Evolutionary conservation across 2,329 filamentous ascomycete genomes (phyloP).

Genomic region (Beauveria rudraprayagi): DNA sequence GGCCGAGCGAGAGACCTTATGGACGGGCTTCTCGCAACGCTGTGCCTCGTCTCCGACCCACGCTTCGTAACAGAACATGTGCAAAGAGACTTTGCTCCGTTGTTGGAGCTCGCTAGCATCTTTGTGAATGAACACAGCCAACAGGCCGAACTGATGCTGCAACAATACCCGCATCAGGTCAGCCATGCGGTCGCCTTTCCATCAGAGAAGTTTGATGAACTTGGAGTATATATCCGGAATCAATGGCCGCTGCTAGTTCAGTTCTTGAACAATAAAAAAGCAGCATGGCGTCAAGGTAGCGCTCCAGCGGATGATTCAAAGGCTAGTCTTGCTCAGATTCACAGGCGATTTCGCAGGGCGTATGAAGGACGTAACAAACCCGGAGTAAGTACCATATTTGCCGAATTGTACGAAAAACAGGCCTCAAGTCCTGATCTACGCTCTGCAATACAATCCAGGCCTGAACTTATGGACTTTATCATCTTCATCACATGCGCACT

Average conservation of each 20-base stretch:
- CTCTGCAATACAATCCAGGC: conserved; percentile 23
- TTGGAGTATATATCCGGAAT: conserved; percentile 20
- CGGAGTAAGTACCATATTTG: conserved; percentile 26
- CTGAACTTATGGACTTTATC: conserved; percentile 32
- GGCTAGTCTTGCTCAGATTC: conserved; percentile 15
- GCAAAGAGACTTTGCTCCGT: conserved; percentile 19
- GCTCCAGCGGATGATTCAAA: neutral
- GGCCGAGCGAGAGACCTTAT: conserved; percentile 20
- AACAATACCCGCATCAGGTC: conserved; percentile 2
- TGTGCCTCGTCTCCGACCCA: conserved; percentile 24
- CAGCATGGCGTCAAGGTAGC: conserved; percentile 16
- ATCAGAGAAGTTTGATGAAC: conserved; percentile 13
- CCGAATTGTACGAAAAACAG: conserved; percentile 22
- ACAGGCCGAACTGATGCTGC: neutral
- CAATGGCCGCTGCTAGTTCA: conserved; percentile 22
- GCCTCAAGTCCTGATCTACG: conserved; percentile 18
- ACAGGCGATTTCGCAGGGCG: conserved; percentile 23
- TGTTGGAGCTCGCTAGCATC: conserved; percentile 17
- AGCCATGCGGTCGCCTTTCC: conserved; percentile 11
- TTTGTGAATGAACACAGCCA: neutral
- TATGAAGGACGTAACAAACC: conserved; percentile 22
- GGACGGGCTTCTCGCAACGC: conserved; percentile 25
- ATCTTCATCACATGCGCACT: conserved; percentile 32
- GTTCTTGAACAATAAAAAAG: conserved; percentile 18
- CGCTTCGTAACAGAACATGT: conserved; percentile 12